Conservation (phyloP, 2,329 filamentous ascomycete genomes). For the Lomentospora prolificans region DNA sequence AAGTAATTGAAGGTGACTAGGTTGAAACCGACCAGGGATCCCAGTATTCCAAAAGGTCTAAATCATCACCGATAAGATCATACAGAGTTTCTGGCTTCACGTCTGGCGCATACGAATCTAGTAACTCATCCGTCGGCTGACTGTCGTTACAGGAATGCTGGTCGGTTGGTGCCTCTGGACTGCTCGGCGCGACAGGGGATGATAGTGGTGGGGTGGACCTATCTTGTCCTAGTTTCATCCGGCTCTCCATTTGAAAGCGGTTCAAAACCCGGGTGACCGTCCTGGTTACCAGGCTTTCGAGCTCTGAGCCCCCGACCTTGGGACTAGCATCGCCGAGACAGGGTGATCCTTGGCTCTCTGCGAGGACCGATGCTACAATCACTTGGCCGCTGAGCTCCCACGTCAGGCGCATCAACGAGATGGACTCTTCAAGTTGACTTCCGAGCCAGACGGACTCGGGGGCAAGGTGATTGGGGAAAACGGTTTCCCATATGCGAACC, state of each 20-base stretch:
- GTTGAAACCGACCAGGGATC: too few relatives aligned
- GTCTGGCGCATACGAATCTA: too few relatives aligned
- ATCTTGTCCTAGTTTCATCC: background rate
- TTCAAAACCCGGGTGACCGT: background rate
- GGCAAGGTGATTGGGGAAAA: slow-evolving; percentile 8
- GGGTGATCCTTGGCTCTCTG: background rate
- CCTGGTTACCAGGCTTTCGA: background rate
- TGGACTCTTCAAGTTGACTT: slow-evolving; percentile 9
- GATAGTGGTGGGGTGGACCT: background rate
- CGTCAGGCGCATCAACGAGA: slow-evolving; percentile 10
- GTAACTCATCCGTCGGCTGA: too few relatives aligned
- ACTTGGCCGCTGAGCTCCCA: slow-evolving; percentile 3
- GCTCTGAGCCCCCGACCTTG: background rate
- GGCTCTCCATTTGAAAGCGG: background rate
- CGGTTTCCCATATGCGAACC: slow-evolving; percentile 12
- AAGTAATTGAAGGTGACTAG: too few relatives aligned
- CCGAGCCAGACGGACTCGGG: slow-evolving; percentile 9
- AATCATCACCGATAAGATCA: background rate
- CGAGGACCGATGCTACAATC: background rate
- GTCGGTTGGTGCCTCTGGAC: background rate
- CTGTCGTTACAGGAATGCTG: background rate
- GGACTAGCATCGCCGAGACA: background rate
- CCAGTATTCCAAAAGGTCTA: background rate
- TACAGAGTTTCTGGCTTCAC: background rate
- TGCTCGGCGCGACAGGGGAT: background rate